These are phyloP conservation scores for Phoma sp. DNA, from an alignment of 2,329 filamentous ascomycete genomes.

Conservation along the genomic window DNA sequence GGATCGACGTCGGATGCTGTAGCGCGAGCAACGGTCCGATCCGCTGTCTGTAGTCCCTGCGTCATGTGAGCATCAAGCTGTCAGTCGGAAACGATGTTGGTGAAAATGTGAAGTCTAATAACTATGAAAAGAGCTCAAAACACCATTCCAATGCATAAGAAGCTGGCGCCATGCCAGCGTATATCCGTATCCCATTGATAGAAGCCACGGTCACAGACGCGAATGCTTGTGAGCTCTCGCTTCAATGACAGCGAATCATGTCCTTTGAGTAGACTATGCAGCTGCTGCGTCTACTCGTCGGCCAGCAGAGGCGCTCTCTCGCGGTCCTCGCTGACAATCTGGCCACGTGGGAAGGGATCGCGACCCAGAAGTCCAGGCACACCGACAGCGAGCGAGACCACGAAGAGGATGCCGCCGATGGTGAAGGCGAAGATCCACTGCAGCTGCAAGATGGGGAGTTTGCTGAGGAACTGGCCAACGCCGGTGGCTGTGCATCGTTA, in stretches of 20 bases:
- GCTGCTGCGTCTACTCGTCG: slow-evolving; percentile 22
- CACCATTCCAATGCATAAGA: not conserved
- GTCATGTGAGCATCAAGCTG: not conserved
- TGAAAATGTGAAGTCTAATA: not conserved
- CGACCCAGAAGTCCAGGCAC: slow-evolving; percentile 68
- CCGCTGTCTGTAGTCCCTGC: slow-evolving; percentile 5
- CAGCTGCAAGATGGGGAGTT: slow-evolving; percentile 75
- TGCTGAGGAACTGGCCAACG: slow-evolving; percentile 75
- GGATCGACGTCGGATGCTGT: slow-evolving; percentile 7
- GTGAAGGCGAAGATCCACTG: slow-evolving; percentile 94
- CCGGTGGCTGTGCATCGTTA: slow-evolving; percentile 63
- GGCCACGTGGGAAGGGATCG: slow-evolving; percentile 58
- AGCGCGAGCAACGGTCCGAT: slow-evolving; percentile 5
- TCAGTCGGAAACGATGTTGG: not conserved
- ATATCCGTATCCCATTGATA: no score
- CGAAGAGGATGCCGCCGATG: slow-evolving; percentile 77
- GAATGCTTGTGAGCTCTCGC: no score
- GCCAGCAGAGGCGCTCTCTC: slow-evolving; percentile 62
- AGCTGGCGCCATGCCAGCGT: no score
- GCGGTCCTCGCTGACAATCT: slow-evolving; percentile 56
- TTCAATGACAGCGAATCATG: not conserved
- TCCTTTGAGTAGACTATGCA: no score
- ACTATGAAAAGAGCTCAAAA: not conserved
- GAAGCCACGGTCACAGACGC: no score
- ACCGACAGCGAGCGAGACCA: slow-evolving; percentile 69